Conservation (phyloP, 768 basidiomycete species). For the Amanita brunnescens region DNA sequence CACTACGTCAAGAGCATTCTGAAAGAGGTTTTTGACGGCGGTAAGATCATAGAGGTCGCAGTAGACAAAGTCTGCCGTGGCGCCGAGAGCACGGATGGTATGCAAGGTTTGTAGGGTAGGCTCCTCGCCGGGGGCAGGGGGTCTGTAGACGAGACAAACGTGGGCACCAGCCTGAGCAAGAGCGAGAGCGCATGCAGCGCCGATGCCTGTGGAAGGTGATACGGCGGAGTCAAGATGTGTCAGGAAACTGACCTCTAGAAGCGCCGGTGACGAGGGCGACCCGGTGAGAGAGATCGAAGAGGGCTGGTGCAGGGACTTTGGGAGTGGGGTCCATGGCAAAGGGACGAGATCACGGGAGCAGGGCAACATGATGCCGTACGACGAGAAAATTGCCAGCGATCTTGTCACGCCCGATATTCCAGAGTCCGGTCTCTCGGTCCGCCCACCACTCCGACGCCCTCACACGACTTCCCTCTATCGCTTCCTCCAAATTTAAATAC, state of each 20-base stretch:
- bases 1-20: constrained; percentile 31
- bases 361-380: too few relatives aligned
- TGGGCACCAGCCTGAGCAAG: constrained; percentile 41
- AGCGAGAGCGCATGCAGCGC: constrained; percentile 41
- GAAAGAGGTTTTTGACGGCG: constrained; percentile 33
- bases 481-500: constrained; percentile 14
- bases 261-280: constrained; percentile 77
- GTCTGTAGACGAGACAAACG: constrained; percentile 37
- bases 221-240: background rate
- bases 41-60: constrained; percentile 34
- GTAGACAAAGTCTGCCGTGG: constrained; percentile 24
- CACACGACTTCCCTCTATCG: constrained; percentile 6
- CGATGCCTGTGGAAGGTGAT: constrained; percentile 28
- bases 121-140: constrained; percentile 13
- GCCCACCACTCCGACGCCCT: constrained; percentile 5
- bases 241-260: constrained; percentile 45
- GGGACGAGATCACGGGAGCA: constrained; percentile 4
- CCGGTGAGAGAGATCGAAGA: constrained; percentile 62
- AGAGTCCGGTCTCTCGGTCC: constrained; percentile 3
- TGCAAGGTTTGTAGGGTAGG: constrained; percentile 23
- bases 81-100: constrained; percentile 24
- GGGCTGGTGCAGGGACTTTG: constrained; percentile 34
- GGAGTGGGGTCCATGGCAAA: constrained; percentile 47
- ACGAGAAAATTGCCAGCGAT: background rate
- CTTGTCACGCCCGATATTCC: background rate